Percentiles rank a stretch among this genome's conserved stretches.
phyloP scores from a whole-genome alignment of 371 early-diverging fungal genomes.

The Mortierella sp. region DNA sequence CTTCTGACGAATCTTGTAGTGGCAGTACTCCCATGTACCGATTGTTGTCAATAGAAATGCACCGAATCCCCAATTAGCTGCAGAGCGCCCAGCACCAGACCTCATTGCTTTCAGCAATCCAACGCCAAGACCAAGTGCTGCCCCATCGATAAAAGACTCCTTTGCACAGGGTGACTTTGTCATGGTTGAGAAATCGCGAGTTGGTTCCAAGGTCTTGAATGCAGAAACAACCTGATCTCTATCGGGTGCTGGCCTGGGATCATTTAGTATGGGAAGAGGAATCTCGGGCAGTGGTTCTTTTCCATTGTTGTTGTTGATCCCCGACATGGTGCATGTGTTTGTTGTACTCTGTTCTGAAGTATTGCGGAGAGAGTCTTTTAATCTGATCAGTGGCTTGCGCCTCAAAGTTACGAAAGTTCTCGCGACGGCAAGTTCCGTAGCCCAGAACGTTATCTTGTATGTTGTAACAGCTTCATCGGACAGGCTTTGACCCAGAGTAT shows the following conservation, averaged over 20 bases:
- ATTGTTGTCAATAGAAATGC: constrained; percentile 48
- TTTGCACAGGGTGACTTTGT: constrained; percentile 51
- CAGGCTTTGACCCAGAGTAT: too few relatives aligned
- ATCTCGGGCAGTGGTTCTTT: constrained; percentile 47
- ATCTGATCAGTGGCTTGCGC: neutral
- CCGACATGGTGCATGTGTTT: constrained; percentile 22
- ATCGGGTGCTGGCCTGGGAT: constrained; percentile 48
- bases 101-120: constrained; percentile 46
- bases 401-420: neutral
- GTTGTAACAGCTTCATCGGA: too few relatives aligned
- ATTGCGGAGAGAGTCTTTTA: neutral
- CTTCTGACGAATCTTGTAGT: constrained; percentile 48
- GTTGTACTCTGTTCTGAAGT: neutral
- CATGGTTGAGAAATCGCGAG: constrained; percentile 50
- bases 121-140: constrained; percentile 43
- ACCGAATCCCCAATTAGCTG: constrained; percentile 55
- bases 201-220: constrained; percentile 51
- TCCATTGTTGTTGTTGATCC: constrained; percentile 39
- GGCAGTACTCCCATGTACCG: constrained; percentile 58
- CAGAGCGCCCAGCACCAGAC: constrained; percentile 40
- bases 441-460: too few relatives aligned
- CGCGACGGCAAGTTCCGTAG: neutral
- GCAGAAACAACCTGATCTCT: constrained; percentile 51
- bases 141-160: constrained; percentile 53
- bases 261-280: constrained; percentile 47